Evolutionary conservation across 2,329 filamentous ascomycete species (phyloP).

Genomic region (Nannizzia gypsea): DNA sequence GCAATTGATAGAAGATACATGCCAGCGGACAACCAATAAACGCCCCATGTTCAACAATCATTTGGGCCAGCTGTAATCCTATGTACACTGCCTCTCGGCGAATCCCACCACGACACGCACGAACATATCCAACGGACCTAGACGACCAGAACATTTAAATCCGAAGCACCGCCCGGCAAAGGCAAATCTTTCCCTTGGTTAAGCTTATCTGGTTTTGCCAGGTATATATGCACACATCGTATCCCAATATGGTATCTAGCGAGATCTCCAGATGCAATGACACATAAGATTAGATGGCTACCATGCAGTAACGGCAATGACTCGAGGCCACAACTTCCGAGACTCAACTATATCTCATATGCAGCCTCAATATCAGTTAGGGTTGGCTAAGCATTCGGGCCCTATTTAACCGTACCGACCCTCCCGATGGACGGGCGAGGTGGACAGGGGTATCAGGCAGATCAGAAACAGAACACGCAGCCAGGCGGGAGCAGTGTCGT

Average conservation of each 20-base stretch:
- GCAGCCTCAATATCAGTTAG: neutral
- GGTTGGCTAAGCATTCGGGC: neutral
- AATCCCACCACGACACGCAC: neutral
- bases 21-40: neutral
- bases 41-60: neutral
- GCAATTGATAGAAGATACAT: neutral
- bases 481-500: neutral
- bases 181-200: neutral
- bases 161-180: neutral
- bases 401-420: conserved; percentile 3
- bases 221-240: neutral
- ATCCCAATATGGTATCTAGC: neutral
- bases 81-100: neutral
- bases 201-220: neutral
- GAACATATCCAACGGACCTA: neutral
- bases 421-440: neutral
- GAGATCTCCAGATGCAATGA: neutral
- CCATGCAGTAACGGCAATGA: neutral
- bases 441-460: neutral
- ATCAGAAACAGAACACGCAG: neutral
- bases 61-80: neutral
- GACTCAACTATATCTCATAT: neutral
- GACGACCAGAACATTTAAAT: neutral
- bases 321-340: neutral
- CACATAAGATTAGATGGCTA: neutral